Percentiles rank a stretch among this genome's conserved stretches.
Evolutionary conservation across 768 basidiomycete genomes (phyloP).

Genomic region (Mycena olivaceomarginata): DNA sequence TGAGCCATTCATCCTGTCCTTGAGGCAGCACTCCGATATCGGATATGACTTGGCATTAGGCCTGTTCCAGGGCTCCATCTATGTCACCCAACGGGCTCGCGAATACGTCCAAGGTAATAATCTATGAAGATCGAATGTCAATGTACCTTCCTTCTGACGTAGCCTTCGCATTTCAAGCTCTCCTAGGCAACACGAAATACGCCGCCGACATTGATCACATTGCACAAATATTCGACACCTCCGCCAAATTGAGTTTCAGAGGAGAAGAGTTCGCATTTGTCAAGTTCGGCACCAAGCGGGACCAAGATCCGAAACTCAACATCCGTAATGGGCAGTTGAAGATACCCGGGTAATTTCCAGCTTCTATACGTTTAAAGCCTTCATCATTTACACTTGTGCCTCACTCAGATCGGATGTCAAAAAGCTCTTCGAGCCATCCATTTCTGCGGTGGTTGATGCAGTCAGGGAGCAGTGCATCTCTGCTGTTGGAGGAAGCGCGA

Average conservation of each 20-base stretch:
- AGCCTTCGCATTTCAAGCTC: slow-evolving; percentile 51
- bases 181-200: slow-evolving; percentile 62
- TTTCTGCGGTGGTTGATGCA: slow-evolving; percentile 58
- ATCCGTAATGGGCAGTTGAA: slow-evolving; percentile 71
- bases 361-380: neutral
- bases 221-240: slow-evolving; percentile 64
- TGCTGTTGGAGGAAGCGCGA: slow-evolving; percentile 46
- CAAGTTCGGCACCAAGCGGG: slow-evolving; percentile 64
- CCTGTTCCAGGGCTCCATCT: slow-evolving; percentile 71
- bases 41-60: slow-evolving; percentile 55
- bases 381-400: slow-evolving; percentile 35
- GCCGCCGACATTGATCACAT: slow-evolving; percentile 65
- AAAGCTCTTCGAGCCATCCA: slow-evolving; percentile 65
- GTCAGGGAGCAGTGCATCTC: slow-evolving; percentile 56
- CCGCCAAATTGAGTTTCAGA: slow-evolving; percentile 66
- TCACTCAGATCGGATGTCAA: slow-evolving; percentile 62
- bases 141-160: neutral
- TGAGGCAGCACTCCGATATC: neutral
- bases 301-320: slow-evolving; percentile 60
- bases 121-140: neutral
- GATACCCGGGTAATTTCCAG: slow-evolving; percentile 53
- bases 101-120: slow-evolving; percentile 62
- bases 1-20: slow-evolving; percentile 47
- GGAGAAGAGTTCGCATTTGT: slow-evolving; percentile 64
- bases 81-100: slow-evolving; percentile 67